A percentile compares a stretch with the other conserved stretches of the same genome.
Evolutionary conservation across 441 rosid genomes (phyloP).

Genomic region (Cnidoscolus chayamansa): DNA sequence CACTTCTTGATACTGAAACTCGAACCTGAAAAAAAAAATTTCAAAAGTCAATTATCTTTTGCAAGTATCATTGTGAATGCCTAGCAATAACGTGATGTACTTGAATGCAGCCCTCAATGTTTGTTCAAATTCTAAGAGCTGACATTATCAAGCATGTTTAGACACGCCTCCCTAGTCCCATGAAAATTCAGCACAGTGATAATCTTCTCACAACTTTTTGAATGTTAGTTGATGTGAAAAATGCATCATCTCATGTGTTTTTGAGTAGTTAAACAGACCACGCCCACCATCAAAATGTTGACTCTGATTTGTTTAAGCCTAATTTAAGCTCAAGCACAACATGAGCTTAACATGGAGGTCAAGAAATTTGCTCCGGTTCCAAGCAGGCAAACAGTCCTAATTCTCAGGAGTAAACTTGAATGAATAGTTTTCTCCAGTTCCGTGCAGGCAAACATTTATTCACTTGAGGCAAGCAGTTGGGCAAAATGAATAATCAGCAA

Average conservation of each 20-base stretch:
- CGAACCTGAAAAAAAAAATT: slow-evolving; percentile 58
- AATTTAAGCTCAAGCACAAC: neutral
- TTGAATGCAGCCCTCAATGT: neutral
- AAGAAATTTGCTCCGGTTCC: neutral
- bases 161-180: neutral
- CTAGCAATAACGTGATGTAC: neutral
- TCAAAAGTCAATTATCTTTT: slow-evolving; percentile 3
- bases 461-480: neutral
- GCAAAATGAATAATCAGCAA: neutral
- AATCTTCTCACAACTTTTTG: neutral
- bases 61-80: neutral
- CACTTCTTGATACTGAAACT: slow-evolving; percentile 43
- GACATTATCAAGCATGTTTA: neutral
- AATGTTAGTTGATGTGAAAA: neutral
- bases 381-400: too few relatives aligned
- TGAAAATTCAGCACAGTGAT: neutral
- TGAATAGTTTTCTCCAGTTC: neutral
- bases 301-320: neutral
- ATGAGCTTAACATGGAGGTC: neutral
- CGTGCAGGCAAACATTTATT: neutral
- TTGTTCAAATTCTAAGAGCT: neutral
- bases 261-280: neutral
- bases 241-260: neutral
- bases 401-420: neutral
- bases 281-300: neutral